Evolutionary conservation across 345 rosid genomes (phyloP), one percentile per base, ranked within the genome.

Genomic region (Schrenkiella parvula): DNA sequence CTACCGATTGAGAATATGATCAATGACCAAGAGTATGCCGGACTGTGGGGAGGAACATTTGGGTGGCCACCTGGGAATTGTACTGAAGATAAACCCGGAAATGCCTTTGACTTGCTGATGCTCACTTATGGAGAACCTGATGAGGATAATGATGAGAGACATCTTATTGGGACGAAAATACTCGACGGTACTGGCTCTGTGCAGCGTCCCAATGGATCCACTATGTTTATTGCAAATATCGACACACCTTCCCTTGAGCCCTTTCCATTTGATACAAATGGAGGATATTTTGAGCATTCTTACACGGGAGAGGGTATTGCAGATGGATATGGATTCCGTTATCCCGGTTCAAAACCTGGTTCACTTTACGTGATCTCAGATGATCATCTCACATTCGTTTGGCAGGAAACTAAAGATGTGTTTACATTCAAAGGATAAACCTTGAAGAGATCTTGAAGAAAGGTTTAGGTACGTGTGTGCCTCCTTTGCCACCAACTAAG

Each of bases 21-120:
- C n/a, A n/a, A n/a, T n/a, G n/a, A n/a, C n/a, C n/a, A 51, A 75
- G 84, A 82, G 80, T 89, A 78, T 80, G 91, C 93, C 57, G 91
- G 97, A 69, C 72, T 90, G 14, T 90, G 92, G 97, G 95, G 97
- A 68, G 95, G 89, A 32, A 84, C 92, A 13, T 90, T 90, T 74
- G 95, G 97, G 31, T 90, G 97, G 95, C 95, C 95, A 28, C 89
- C 85, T 1, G 85, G 89, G 39, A 82, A 53, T 75, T 89, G 82
- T 50, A 58, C 71, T 19, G 87, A 88, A 72, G 96, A 89, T 47
- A 85, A 89, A 78, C 85, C 93, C 1, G 87, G 89, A 6, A 92
- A 92, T 68, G 93, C 96, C 53, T 75, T 92, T 26, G 88, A 84
- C 77, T 81, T 92, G 78, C 84, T 92, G 72, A 73, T 90, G 82